A percentile compares a stretch with the other conserved stretches of the same genome.
phyloP scores from a whole-genome alignment of 192 early-diverging fungal genomes.

The Coemansia sp. region DNA sequence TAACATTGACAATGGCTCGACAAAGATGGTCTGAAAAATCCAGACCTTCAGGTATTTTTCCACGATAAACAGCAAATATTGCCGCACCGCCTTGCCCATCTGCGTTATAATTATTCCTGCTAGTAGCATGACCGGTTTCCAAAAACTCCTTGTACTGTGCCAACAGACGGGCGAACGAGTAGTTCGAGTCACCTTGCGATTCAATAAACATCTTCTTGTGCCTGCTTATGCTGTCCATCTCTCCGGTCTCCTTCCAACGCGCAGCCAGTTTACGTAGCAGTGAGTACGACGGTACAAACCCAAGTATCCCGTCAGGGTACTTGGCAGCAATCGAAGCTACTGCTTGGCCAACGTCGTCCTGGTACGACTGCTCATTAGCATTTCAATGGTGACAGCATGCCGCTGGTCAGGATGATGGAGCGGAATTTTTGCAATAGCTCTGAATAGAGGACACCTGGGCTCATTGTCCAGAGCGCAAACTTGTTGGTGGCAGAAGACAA shows the following conservation, averaged over 20 bases:
- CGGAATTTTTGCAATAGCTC: constrained; percentile 43
- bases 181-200: constrained; percentile 33
- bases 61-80: constrained; percentile 58
- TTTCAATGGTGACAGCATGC: constrained; percentile 65
- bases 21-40: constrained; percentile 53
- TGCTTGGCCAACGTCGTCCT: constrained; percentile 58
- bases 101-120: neutral
- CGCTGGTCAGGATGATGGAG: constrained; percentile 65
- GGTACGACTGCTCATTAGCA: constrained; percentile 47
- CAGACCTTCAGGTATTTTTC: constrained; percentile 55
- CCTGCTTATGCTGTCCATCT: constrained; percentile 15
- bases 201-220: constrained; percentile 45
- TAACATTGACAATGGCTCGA: constrained; percentile 57
- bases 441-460: constrained; percentile 36
- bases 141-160: neutral
- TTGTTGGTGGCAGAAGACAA: constrained; percentile 9
- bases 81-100: neutral
- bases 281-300: constrained; percentile 51
- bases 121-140: too few species aligned
- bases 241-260: constrained; percentile 49
- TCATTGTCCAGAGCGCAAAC: constrained; percentile 42
- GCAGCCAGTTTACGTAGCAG: constrained; percentile 44
- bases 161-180: constrained; percentile 42
- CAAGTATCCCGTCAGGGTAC: constrained; percentile 49
- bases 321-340: constrained; percentile 34